A percentile compares a stretch with the other conserved stretches of the same genome.
Evolutionary conservation across 2,329 filamentous ascomycete species (phyloP).

Genomic region (Anthostomella pinea): DNA sequence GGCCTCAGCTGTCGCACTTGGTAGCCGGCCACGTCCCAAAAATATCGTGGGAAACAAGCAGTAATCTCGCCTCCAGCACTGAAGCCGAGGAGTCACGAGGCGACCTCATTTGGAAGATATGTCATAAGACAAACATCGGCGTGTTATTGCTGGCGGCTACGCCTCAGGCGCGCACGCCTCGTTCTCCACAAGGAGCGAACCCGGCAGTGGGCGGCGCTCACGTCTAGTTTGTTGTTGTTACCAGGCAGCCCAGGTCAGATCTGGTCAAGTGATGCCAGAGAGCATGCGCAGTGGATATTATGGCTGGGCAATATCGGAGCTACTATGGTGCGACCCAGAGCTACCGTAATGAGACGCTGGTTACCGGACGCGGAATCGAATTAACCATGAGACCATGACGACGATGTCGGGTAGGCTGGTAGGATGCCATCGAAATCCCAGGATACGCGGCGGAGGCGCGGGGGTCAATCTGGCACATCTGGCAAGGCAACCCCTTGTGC

Average conservation of each 20-base stretch:
- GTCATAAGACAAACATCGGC: not conserved
- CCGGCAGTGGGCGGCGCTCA: not conserved
- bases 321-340: slow-evolving; percentile 4
- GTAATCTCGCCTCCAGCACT: slow-evolving; percentile 12
- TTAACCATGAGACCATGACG: slow-evolving; percentile 6
- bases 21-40: no score
- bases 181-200: slow-evolving; percentile 1
- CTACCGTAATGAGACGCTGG: no score
- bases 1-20: no score
- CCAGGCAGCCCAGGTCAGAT: no score
- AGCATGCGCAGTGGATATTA: slow-evolving; percentile 2
- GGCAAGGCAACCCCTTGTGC: no score
- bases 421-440: no score
- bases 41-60: no score
- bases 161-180: not conserved
- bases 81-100: slow-evolving; percentile 1
- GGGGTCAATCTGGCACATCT: no score
- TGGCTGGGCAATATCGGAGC: slow-evolving; percentile 1
- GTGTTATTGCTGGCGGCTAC: not conserved
- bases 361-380: no score
- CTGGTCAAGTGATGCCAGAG: slow-evolving; percentile 2
- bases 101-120: slow-evolving; percentile 2
- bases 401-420: no score
- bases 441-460: no score
- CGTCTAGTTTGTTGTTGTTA: no score